Conservation (phyloP, 2,329 filamentous ascomycete species). For the Sporothrix euskadiensis region DNA sequence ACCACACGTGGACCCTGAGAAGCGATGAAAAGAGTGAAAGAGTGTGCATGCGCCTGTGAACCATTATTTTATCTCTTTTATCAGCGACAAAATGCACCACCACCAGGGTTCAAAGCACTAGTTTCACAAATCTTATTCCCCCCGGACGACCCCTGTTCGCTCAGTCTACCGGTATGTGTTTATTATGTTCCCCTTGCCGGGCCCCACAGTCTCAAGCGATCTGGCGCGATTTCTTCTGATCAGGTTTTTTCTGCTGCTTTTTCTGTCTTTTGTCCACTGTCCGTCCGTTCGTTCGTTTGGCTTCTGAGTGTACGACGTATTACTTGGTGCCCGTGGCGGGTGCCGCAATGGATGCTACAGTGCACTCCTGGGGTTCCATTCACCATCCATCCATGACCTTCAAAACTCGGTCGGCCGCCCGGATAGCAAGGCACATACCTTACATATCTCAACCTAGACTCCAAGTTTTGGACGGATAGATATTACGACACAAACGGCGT, state of each 20-base stretch:
- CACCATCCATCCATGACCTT: not conserved
- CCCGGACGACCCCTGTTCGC: slow-evolving; percentile 16
- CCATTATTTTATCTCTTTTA: not conserved
- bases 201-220: slow-evolving; percentile 21
- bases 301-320: not conserved
- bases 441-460: not conserved
- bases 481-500: slow-evolving; percentile 9
- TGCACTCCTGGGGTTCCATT: not conserved
- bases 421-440: not conserved
- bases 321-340: not conserved
- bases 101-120: not conserved
- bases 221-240: slow-evolving; percentile 18
- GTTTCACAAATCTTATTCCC: not conserved
- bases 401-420: not conserved
- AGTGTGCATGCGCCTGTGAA: not conserved
- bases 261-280: not conserved
- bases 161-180: slow-evolving; percentile 6
- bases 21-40: not conserved
- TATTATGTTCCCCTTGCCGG: slow-evolving; percentile 7
- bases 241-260: slow-evolving; percentile 15
- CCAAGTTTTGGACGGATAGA: not conserved
- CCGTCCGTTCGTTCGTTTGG: not conserved
- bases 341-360: slow-evolving; percentile 12
- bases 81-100: slow-evolving; percentile 1
- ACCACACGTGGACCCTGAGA: slow-evolving; percentile 22